Percentiles rank a stretch among this genome's conserved stretches.
Evolutionary conservation across 164 flowering plant genomes (phyloP).

Genomic region (Vitis vinifera): DNA sequence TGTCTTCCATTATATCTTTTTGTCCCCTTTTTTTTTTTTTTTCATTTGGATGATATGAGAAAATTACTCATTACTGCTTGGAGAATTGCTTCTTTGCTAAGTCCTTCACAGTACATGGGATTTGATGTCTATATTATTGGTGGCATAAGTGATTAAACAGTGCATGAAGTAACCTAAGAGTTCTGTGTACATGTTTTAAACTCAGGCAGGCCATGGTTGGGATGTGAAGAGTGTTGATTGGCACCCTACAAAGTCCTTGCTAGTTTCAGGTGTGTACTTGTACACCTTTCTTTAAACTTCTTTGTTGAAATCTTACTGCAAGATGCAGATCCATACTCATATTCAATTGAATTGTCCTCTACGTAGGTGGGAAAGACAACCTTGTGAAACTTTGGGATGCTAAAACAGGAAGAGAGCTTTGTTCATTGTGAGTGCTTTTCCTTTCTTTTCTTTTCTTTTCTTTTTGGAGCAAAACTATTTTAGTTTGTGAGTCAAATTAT

Average conservation of each 20-base stretch:
- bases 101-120: background rate
- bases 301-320: background rate
- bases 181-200: constrained; percentile 48
- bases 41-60: no score
- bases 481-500: background rate
- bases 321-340: background rate
- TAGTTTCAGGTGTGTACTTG: constrained; percentile 73
- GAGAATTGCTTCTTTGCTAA: background rate
- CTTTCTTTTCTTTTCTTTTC: background rate
- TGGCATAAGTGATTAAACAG: background rate
- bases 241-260: constrained; percentile 97
- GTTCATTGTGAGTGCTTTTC: constrained; percentile 73
- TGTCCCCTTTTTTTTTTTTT: no score
- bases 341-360: constrained; percentile 3
- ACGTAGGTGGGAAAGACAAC: constrained; percentile 92
- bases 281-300: background rate
- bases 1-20: no score
- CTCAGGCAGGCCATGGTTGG: constrained; percentile 99
- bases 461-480: background rate
- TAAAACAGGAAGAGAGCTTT: constrained; percentile 82
- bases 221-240: constrained; percentile 99
- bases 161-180: constrained; percentile 44
- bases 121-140: background rate
- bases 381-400: constrained; percentile 99
- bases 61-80: no score